Base-by-base conservation (phyloP, 2,329 filamentous ascomycete genomes). In the Corynespora cassiicola region DNA sequence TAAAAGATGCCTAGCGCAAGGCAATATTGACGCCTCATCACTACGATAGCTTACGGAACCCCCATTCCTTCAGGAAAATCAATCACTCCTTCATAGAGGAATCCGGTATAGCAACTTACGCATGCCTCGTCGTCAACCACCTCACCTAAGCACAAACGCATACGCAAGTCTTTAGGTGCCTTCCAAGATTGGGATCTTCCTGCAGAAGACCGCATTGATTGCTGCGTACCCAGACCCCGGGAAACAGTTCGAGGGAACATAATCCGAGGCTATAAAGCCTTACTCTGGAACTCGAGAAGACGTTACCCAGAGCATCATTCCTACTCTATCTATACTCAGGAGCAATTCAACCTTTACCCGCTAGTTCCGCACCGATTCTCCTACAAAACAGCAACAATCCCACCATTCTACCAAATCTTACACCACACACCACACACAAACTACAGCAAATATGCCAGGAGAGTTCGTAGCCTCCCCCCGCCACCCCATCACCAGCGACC, bases 1-100 rank as follows among this genome's bases (percentile, higher is more conserved):
- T 41, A 45, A 39, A 46, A 47, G 35, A 31, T 42, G 43, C 34
- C 30, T 36, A 19, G 20, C n/a, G 22, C 11, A 19, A 32, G 35
- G 35, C 43, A 32, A n/a, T n/a, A 15, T 16, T 24, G 23, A 42
- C 31, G 34, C 39, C 43, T 35, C 43, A 42, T 39, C 30, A 39
- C 9, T 31, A 37, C n/a, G n/a, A n/a, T n/a, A n/a, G n/a, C n/a
- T n/a, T n/a, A n/a, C n/a, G n/a, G n/a, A n/a, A n/a, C n/a, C 11
- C 29, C n/a, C 9, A 19, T 1, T 28, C 17, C 16, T 6, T 18
- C 24, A 10, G n/a, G 26, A 23, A 23, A 20, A 21, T 35, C 29
- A 36, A n/a, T 28, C 15, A 23, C 15, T n/a, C n/a, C n/a, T n/a
- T n/a, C n/a, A n/a, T n/a, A n/a, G n/a, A n/a, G n/a, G n/a, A n/a